Conservation (phyloP, 306 rosid genomes). For the Astragalus membranaceus region DNA sequence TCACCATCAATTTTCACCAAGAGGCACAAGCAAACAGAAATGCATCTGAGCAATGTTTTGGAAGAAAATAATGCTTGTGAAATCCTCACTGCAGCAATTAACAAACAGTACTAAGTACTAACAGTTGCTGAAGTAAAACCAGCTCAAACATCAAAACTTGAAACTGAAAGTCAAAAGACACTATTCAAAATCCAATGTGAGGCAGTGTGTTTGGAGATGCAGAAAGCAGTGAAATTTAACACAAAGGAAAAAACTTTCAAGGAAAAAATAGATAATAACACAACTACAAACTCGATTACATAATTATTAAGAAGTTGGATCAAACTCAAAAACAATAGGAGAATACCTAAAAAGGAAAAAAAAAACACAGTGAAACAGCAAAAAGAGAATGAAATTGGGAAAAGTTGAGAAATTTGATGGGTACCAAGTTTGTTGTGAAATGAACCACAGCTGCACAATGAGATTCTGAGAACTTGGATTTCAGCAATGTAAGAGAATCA, state of each 20-base stretch:
- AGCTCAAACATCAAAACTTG: slow-evolving; percentile 12
- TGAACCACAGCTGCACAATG: slow-evolving; percentile 17
- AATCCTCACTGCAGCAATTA: neutral
- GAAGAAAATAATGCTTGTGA: slow-evolving; percentile 1
- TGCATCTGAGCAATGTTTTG: neutral
- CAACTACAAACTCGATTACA: too few species aligned
- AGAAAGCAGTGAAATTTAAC: slow-evolving; percentile 13
- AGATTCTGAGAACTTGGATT: slow-evolving; percentile 36
- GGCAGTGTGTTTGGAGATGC: neutral
- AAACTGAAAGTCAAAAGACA: slow-evolving; percentile 4
- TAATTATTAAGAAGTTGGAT: neutral
- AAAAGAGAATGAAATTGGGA: neutral
- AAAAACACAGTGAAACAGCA: neutral
- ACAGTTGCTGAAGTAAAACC: slow-evolving; percentile 12
- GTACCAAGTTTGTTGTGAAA: slow-evolving; percentile 25
- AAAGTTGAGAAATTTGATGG: slow-evolving; percentile 13
- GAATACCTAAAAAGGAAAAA: slow-evolving; percentile 9
- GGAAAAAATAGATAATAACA: neutral
- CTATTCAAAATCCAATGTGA: slow-evolving; percentile 11
- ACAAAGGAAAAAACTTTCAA: slow-evolving; percentile 13
- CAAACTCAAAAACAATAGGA: slow-evolving; percentile 11
- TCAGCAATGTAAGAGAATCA: slow-evolving; percentile 38
- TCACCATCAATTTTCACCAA: neutral
- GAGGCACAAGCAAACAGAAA: slow-evolving; percentile 5
- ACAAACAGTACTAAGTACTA: neutral